Evolutionary conservation across 2,329 filamentous ascomycete genomes (phyloP), one percentile per base, ranked within the genome.

Genomic region (Diaporthe helianthi): DNA sequence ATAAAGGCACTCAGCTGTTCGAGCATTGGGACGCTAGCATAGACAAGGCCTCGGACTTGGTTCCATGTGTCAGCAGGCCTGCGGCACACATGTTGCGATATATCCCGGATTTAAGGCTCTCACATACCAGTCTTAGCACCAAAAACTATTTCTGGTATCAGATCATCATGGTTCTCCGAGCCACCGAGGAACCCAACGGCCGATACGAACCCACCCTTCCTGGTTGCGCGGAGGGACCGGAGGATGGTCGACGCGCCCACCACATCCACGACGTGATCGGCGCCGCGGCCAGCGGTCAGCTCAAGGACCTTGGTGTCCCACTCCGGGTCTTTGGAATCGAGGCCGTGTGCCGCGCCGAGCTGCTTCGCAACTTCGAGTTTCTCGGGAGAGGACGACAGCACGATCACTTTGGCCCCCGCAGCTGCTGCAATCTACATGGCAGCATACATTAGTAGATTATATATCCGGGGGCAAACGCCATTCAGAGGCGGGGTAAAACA

Each of bases 101-200:
- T 3, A 31, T n/a, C n/a, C n/a, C n/a, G n/a, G n/a, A n/a, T n/a
- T n/a, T n/a, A n/a, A n/a, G n/a, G n/a, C n/a, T n/a, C n/a, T 1
- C 19, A 47, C 58, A 15, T 49, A 63, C 58, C 44, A n/a, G 58
- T 63, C 58, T 63, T 63, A 24, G 44, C 29, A 49, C 58, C 29
- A 13, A 49, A 15, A 3, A 63, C n/a, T 9, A 49, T 49, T 12
- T 63, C 58, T 24, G 19, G 58, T 33, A 49, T 63, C 41, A 63
- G 15, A 36, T 63, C 58, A 26, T 49, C 44, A 36, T 63, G 41
- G 2, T 63, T 47, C 44, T 63, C 58, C n/a, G 58, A 49, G 29
- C 7, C 58, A 4, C 26, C 17, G 19, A 63, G 15, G 29, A 49
- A 49, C 10, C 58, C 58, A 8, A 63, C 29, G n/a, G 29, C 19